These are phyloP conservation scores for Torrubiellomyces zombiae DNA, from an alignment of 2,329 filamentous ascomycete species.

Conservation along the genomic window DNA sequence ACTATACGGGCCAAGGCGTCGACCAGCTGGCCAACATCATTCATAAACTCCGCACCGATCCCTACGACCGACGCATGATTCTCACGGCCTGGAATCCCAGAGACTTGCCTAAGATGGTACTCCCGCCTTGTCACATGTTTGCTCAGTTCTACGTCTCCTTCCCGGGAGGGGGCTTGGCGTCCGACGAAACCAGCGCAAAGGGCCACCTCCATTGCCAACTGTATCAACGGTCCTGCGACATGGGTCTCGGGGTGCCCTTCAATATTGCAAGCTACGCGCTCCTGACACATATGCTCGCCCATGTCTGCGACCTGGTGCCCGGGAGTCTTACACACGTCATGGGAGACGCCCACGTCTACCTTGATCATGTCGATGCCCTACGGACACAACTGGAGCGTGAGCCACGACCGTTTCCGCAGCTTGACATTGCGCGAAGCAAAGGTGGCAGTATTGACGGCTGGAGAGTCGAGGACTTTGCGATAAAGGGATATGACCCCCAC, in stretches of 20 bases:
- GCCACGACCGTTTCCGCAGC: constrained; percentile 62
- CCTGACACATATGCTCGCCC: constrained; percentile 86
- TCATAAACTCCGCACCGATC: constrained; percentile 63
- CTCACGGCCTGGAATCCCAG: constrained; percentile 87
- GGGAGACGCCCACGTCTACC: constrained; percentile 95
- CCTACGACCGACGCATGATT: constrained; percentile 81
- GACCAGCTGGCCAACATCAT: constrained; percentile 90
- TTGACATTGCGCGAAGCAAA: constrained; percentile 53
- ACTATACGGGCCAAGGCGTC: constrained; percentile 78
- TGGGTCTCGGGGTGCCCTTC: constrained; percentile 93
- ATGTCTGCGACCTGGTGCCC: constrained; percentile 68
- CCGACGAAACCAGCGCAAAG: constrained; percentile 20
- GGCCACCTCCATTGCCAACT: constrained; percentile 74
- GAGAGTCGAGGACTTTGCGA: constrained; percentile 72
- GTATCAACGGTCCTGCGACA: constrained; percentile 90
- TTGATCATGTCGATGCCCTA: constrained; percentile 81
- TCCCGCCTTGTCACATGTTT: constrained; percentile 95
- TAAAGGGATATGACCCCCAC: constrained; percentile 80
- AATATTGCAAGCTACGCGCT: constrained; percentile 94
- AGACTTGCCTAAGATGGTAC: constrained; percentile 72
- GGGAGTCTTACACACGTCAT: constrained; percentile 87
- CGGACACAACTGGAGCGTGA: constrained; percentile 64
- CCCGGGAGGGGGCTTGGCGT: constrained; percentile 21
- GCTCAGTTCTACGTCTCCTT: constrained; percentile 88
- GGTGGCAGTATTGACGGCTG: constrained; percentile 77